Evolutionary conservation across 352 stramenopile species (phyloP), one percentile per base, ranked within the genome.

Genomic region (Phytophthora niederhauseri): DNA sequence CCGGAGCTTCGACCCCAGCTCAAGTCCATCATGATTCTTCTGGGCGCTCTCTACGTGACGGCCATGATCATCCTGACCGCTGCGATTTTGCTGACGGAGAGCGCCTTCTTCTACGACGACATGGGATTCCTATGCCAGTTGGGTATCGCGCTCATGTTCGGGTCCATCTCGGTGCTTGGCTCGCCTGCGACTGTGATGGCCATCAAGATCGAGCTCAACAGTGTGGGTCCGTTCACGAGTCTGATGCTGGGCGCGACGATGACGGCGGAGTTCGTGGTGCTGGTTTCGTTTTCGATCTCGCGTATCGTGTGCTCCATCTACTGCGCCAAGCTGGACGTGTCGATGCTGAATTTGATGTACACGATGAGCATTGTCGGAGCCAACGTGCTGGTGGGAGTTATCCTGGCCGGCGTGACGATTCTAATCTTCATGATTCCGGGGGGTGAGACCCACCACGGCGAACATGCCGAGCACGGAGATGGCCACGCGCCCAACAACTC

Each of bases 161-260:
- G 70, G 30, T 91, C 82, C 31, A 91, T 89, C 46, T 84, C 78
- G 14, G 82, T 91, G 14, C 64, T 89, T 15, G 81, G 75, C 4
- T 91, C 82, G n/a, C 82, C 82, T 0, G 82, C 80, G n/a, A 91
- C 82, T 20, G 79, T 88, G 52, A 89, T 91, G 81, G 82, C 82
- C 46, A 91, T 91, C 72, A 89, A 91, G 71, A 91, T 89, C 56
- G 82, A 91, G 60, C 72, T 91, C 57, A 88, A 91, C 56, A 87
- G 81, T 38, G 83, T 89, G 46, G 83, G 83, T 11, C 81, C 79
- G 5, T 91, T 91, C 71, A 91, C 83, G 12, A 90, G 84, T 61
- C 66, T 91, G 55, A 91, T 91, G 83, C 73, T 91, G 3, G 83
- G 83, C 15, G 74, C 81, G 24, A 90, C 81, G 7, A 91, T 91